Evolutionary conservation across 108 stramenopile genomes (phyloP), one percentile per base, ranked within the genome.

Genomic region (Fistulifera pelliculosa): DNA sequence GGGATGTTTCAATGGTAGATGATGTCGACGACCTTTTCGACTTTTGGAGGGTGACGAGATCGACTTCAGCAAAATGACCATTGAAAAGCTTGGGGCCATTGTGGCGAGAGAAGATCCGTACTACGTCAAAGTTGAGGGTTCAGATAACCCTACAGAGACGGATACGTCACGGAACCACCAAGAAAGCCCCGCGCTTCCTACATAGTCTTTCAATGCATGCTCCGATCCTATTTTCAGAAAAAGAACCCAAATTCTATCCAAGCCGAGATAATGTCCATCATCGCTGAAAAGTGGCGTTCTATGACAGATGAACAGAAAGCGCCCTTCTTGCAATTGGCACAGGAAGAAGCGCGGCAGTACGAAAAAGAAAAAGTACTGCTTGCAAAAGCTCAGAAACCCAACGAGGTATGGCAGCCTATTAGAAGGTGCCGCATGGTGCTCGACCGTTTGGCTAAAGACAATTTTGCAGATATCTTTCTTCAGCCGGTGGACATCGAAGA

Each of bases 121-220:
- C 56, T 90, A 87, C 45, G 79, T 83, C 1, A 61, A 59, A 22
- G 45, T 80, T 53, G 74, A 79, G 45, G 79, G 79, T 19, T 87
- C 71, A 35, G 81, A 87, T 58, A 94, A 94, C 58, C 77, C 92
- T 94, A 94, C 59, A 68, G 87, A 17, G 92, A 94, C 58, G 92
- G 92, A 43, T 89, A 80, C 51, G 35, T 85, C 24, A 90, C 85
- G 4, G 81, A 85, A 57, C 83, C 92, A 14, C 92, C 92, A n/a
- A 81, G 74, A 47, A 89, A 85, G 57, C 86, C 92, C 14, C 66
- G 87, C 19, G 81, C 88, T 13, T 89, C 87, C 16, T 90, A 87
- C 50, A 70, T 86, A 0, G 79, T 90, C 56, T 94, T 81, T 58
- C 87, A 87, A 52, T 70, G 81, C 27, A 67, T 77, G 3, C 76